Base-by-base conservation (phyloP, 2,329 filamentous ascomycete species). In the Ilyonectria destructans region DNA sequence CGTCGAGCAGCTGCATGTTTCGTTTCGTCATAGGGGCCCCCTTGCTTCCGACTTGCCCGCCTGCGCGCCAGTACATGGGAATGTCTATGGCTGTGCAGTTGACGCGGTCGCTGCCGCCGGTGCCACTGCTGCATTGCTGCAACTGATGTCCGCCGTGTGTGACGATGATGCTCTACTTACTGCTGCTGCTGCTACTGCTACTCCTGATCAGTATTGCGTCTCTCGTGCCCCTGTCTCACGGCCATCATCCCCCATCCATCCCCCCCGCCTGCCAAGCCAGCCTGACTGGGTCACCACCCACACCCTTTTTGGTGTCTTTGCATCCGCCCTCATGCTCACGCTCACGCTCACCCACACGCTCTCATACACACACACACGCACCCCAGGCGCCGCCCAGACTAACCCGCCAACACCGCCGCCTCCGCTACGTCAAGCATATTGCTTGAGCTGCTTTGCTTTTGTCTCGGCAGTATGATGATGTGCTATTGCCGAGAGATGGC, bases 221-320 rank as follows among this genome's bases (percentile, higher is more conserved):
- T 26, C 19, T 2, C 12, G 6, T 26, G 26, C 46, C 46, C 46
- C 21, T 52, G 26, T 52, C 29, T 33, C 43, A 46, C 13, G 26
- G 17, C 23, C 56, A 58, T 21, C 9, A 33, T 31, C 26, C n/a
- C 15, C 23, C 7, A 45, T 19, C 15, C 43, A 19, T 26, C 21
- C 15, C 37, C 13, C 37, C 40, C 40, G 40, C 17, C 6, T 43
- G 54, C 19, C 43, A 31, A 52, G 58, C 58, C 33, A 51, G 33
- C 43, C 43, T 60, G 58, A 60, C 46, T 31, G 45, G 58, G 58
- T 52, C 48, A 54, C 31, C 37, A 45, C 23, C 48, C 58, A 61
- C 58, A 54, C 23, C 15, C 5, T 54, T 54, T 33, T 19, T 21
- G 7, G 26, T n/a, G 29, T 35, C n/a, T 23, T 13, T 21, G 51